Evolutionary conservation across 768 basidiomycete genomes (phyloP), one percentile per base, ranked within the genome.

Genomic region (Lentinula lateritia): DNA sequence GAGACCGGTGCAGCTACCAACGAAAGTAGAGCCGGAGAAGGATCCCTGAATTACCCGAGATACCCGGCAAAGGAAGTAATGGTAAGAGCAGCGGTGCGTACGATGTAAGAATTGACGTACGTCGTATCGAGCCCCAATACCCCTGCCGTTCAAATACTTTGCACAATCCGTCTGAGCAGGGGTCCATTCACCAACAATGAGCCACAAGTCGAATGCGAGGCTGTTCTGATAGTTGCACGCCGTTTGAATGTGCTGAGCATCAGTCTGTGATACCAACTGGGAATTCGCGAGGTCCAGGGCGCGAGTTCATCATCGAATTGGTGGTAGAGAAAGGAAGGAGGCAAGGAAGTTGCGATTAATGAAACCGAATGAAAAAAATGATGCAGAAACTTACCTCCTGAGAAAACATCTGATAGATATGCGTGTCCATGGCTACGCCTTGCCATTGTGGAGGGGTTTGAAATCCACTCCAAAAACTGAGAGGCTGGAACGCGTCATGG

Each of bases 181-280:
- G 1, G 89, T 86, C 87, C 91, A 97, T 75, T 97, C 94, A 45
- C 94, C 93, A 28, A 94, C 92, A 48, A 94, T 78, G 15, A 84
- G 80, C 93, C 92, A 93, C 32, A 95, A 80, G 42, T 83, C 79
- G 65, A 85, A 86, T 0, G 80, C 69, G 6, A 93, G 78, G 0
- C 74, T 66, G 9, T 76, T 72, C 12, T 73, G 77, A 41, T 74
- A 70, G 53, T 65, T 64, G 67, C 92, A 93, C 4, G 87, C 89
- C 2, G 78, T 68, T 52, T 73, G 63, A 43, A 92, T 89, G 66
- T 92, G 90, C 39, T 59, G 45, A 9, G 28, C 45, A n/a, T 59
- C 28, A 2, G 45, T 59, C 18, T 39, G 45, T 7, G 58, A 46
- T 35, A 59, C 58, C 10, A 42, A 10, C 58, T 59, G 20, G 5